Percentiles rank a stretch among this genome's conserved stretches.
Evolutionary conservation across 257 asterid genomes (phyloP).

Genomic region (Coffea eugenioides): DNA sequence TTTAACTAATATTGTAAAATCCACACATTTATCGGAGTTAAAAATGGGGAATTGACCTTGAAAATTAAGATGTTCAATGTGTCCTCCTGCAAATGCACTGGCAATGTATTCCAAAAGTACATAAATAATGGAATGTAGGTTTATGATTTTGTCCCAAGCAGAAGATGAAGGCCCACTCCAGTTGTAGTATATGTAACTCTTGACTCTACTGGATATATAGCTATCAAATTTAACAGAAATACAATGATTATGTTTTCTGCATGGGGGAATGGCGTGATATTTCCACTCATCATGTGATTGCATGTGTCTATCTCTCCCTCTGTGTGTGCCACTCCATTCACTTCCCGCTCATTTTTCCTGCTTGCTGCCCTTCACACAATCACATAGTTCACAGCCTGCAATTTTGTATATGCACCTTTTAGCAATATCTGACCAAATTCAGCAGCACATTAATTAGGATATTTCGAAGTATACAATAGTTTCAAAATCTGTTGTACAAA

Average conservation of each 20-base stretch:
- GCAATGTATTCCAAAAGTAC: constrained; percentile 6
- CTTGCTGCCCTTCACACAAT: constrained; percentile 2
- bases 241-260: constrained; percentile 42
- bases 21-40: not conserved
- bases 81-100: not conserved
- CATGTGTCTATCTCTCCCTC: not conserved
- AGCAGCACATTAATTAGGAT: not conserved
- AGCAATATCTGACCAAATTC: not conserved
- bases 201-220: not conserved
- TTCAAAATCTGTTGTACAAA: not conserved
- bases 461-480: not conserved
- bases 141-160: constrained; percentile 25
- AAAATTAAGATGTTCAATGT: not conserved
- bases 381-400: constrained; percentile 5
- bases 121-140: constrained; percentile 18
- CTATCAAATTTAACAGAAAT: not conserved
- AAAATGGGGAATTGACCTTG: not conserved
- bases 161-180: constrained; percentile 10
- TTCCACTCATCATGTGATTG: constrained; percentile 28
- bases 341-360: not conserved
- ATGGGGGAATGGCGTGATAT: constrained; percentile 38
- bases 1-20: not conserved
- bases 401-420: not conserved
- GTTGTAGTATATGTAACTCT: not conserved
- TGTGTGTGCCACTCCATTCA: not conserved